Conservation (phyloP, 2,329 filamentous ascomycete species). For the Cytospora leucostoma region DNA sequence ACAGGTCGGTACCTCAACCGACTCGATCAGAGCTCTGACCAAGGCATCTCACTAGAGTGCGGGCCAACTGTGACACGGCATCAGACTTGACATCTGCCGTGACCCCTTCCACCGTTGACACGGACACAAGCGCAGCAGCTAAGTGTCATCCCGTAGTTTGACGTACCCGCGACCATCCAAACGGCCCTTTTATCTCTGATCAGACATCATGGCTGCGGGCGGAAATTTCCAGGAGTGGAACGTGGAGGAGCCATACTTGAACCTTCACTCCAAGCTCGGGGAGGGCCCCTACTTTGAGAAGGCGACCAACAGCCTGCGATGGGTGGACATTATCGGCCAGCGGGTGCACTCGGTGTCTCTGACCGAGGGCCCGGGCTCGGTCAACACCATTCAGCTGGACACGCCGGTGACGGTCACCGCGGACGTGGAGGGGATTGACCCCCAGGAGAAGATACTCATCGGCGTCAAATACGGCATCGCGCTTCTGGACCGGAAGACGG, state of each 20-base stretch:
- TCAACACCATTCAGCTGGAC: constrained; percentile 61
- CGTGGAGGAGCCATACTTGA: constrained; percentile 57
- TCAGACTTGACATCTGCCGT: constrained; percentile 27
- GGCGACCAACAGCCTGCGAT: constrained; percentile 66
- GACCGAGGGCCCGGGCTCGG: constrained; percentile 59
- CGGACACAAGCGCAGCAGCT: constrained; percentile 18
- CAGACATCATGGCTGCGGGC: constrained; percentile 36
- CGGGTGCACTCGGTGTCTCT: constrained; percentile 73
- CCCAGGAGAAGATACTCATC: constrained; percentile 67
- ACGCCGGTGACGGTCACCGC: constrained; percentile 68
- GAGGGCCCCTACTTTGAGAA: constrained; percentile 76
- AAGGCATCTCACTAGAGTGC: constrained; percentile 14
- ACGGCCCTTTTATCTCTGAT: background rate
- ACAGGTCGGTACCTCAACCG: constrained; percentile 20
- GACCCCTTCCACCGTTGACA: constrained; percentile 22
- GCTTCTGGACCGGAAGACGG: constrained; percentile 67
- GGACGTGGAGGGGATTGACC: constrained; percentile 69
- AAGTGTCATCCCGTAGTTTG: constrained; percentile 17
- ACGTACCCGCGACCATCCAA: background rate
- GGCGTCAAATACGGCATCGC: constrained; percentile 82
- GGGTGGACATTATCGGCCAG: constrained; percentile 80
- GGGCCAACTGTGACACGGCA: constrained; percentile 25
- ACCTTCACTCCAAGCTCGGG: constrained; percentile 66
- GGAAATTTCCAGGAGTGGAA: constrained; percentile 50
- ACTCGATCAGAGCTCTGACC: constrained; percentile 16